A percentile compares a stretch with the other conserved stretches of the same genome.
Conservation (phyloP, 2,329 filamentous ascomycete species). For the Ustulina deusta region DNA sequence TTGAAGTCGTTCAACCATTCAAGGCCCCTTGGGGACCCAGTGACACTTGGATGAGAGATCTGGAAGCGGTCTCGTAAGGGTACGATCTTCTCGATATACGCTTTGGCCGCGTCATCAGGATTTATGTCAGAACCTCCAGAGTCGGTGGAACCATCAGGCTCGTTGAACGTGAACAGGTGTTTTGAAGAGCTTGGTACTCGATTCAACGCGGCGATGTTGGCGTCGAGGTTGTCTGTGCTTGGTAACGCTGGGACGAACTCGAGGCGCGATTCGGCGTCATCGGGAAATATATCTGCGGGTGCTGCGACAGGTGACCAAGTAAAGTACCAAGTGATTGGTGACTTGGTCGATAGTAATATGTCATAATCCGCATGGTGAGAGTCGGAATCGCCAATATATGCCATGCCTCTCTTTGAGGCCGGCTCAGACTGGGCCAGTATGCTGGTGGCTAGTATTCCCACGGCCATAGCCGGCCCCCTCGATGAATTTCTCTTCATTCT, state of each 20-base stretch:
- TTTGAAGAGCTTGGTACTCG: slow-evolving; percentile 52
- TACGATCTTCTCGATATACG: slow-evolving; percentile 54
- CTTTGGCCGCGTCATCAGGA: slow-evolving; percentile 54
- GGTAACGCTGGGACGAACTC: slow-evolving; percentile 56
- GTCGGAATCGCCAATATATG: slow-evolving; percentile 43
- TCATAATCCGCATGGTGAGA: slow-evolving; percentile 49
- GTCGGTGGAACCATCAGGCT: slow-evolving; percentile 56
- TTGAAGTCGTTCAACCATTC: slow-evolving; percentile 57
- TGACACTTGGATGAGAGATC: slow-evolving; percentile 58
- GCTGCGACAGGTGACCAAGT: slow-evolving; percentile 55
- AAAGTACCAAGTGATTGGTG: slow-evolving; percentile 58
- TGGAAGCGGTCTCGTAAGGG: slow-evolving; percentile 54
- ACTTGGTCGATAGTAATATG: slow-evolving; percentile 54
- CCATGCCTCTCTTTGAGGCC: slow-evolving; percentile 47
- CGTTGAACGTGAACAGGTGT: slow-evolving; percentile 57
- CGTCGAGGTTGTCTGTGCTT: slow-evolving; percentile 51
- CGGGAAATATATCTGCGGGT: slow-evolving; percentile 39
- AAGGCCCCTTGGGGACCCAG: slow-evolving; percentile 54
- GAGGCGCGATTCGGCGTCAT: slow-evolving; percentile 45
- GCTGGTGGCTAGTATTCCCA: slow-evolving; percentile 12
- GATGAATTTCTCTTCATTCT: slow-evolving; percentile 9
- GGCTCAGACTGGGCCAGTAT: slow-evolving; percentile 10
- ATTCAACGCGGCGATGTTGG: slow-evolving; percentile 47
- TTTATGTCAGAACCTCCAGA: slow-evolving; percentile 56
- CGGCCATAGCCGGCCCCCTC: not conserved